Evolutionary conservation across 179 eudicot species (phyloP).

Genomic region (Heliamphora pulchella): DNA sequence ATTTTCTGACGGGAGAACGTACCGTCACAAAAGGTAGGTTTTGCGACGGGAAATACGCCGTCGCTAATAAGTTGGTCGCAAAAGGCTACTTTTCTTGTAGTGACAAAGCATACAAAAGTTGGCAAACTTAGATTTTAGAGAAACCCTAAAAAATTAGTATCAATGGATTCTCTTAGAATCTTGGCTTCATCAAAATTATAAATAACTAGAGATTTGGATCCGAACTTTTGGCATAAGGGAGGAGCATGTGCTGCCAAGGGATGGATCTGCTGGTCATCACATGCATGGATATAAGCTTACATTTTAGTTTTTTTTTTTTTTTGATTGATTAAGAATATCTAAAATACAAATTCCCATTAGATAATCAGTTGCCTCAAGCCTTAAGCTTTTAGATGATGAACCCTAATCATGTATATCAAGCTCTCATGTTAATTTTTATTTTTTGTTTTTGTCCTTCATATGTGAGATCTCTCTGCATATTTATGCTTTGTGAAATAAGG

Average conservation of each 20-base stretch:
- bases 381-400: neutral
- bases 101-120: too few relatives aligned
- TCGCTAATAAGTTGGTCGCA: too few relatives aligned
- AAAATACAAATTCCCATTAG: neutral
- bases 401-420: neutral
- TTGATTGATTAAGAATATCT: neutral
- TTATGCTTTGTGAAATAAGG: too few relatives aligned
- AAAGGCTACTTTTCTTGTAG: too few relatives aligned
- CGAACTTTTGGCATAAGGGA: neutral
- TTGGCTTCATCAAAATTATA: neutral
- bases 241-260: neutral
- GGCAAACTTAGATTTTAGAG: too few relatives aligned
- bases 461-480: neutral
- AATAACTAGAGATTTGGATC: conserved; percentile 1
- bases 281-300: neutral
- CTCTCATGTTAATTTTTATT: neutral
- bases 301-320: neutral
- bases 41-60: too few relatives aligned
- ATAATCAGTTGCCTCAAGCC: neutral
- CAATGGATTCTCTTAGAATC: too few relatives aligned
- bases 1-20: too few relatives aligned
- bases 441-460: too few relatives aligned
- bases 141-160: too few relatives aligned
- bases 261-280: neutral
- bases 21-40: too few relatives aligned